Base-by-base conservation (phyloP, 352 stramenopile genomes). In the Pythium periplocum region DNA sequence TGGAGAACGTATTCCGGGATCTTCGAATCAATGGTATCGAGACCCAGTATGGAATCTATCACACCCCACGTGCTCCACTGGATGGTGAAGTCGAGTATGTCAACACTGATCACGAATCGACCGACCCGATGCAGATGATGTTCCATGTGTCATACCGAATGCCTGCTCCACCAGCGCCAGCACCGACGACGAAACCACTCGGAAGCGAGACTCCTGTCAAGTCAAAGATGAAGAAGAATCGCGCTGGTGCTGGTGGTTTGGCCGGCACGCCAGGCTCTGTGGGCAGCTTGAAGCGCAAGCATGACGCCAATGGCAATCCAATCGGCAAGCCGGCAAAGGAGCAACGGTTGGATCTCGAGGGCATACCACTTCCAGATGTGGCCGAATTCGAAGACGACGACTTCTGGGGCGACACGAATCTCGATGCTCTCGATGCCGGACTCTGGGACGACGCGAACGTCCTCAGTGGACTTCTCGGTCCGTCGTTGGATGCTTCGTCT, bases 401-500 rank as follows among this genome's bases (percentile, higher is more conserved):
- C 32, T 95, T 95, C 45, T 95, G 84, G 84, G 84, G 84, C 9
- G 80, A 93, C 44, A 93, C 84, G 6, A 93, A 95, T 58, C 61
- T 95, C 46, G 84, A 93, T 58, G 82, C 78, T 4, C 57, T 95
- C 31, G 84, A 95, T 67, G 86, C 84, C 4, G 81, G 77, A 6
- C 80, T 83, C 8, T 95, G 84, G 84, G 80, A 95, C 45, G 84
- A 95, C 43, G 64, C 78, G 2, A 75, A 73, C 2, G 77, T 94
- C 12, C 67, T 92, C 9, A 74, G 69, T 36, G 80, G 74, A 3
- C 90, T 93, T 33, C 54, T 93, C 11, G 72, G 69, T 2, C 51
- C 63, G 7, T 56, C 65, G 17, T 47, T 68, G 4, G 68, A 74
- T 31, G 42, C 43, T 10, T 42, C 54, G 11, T 26, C 53, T 2